Base-by-base conservation (phyloP, 768 basidiomycete genomes). In the Suillus variegatus region DNA sequence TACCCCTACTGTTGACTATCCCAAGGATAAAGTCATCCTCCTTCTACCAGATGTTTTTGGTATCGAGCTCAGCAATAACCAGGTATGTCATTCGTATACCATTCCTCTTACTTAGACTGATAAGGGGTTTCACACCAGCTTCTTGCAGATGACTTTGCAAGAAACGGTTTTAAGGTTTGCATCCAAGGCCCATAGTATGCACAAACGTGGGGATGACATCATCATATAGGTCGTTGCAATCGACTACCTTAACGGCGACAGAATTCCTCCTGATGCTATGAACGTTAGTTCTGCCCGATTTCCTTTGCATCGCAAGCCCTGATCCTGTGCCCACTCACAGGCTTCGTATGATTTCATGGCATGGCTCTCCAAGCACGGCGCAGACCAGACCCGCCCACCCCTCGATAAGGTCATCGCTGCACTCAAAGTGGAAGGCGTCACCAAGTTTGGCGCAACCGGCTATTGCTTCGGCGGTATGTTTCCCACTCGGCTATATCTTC, bases 381-480 rank as follows among this genome's bases (percentile, higher is more conserved):
- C 67, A 18, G 79, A 71, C 0, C 41, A 71, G 16, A 85, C 84
- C 1, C 84, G 85, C 20, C 85, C 86, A 1, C 18, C 70, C 5
- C 67, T 91, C 35, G 82, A 91, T 75, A 85, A 82, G 60, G 85
- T 89, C 51, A 79, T 90, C 40, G 74, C 72, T 5, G 84, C 79
- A 0, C 82, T 93, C 66, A 88, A 86, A 71, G 83, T 75, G 36
- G 71, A 84, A 66, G 92, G 90, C 2, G 78, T 92, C 28, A 86
- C 80, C 2, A 73, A 73, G 8, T 82, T 93, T 64, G 89, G 79
- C 0, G 85, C 87, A 0, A 83, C 84, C 4, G 89, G 89, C 6
- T 92, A 87, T 78, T 93, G 92, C 79, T 88, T 84, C 63, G 89
- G 89, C 66, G 90, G 86, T 82, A 65, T 64, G 81, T 70, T 13